Base-by-base conservation (phyloP, 192 early-diverging fungal species). In the Umbelopsis ramanniana region DNA sequence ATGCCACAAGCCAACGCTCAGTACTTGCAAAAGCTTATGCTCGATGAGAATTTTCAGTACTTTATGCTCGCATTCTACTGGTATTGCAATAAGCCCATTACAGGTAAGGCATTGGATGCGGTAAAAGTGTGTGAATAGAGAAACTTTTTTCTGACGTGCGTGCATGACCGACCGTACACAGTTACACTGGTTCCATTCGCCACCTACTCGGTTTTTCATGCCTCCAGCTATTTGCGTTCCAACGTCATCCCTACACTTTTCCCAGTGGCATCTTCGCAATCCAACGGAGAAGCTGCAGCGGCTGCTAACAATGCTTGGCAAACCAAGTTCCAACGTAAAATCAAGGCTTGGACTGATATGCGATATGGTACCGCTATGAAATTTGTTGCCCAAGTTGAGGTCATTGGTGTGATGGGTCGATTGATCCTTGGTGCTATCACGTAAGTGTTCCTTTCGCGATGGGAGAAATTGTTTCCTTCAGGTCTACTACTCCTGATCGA, bases 11-110 rank as follows among this genome's bases (percentile, higher is more conserved):
- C 89, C 12, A 86, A 82, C 52, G 78, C 74, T 37, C 81, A 79
- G 33, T 94, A 90, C 75, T 68, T 87, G 15, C 84, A 88, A 69
- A 76, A 75, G n/a, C 38, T 93, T 37, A 73, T 92, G 66, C 78
- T 78, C 52, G 92, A 95, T 76, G 93, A 95, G 73, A 93, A 95
- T 72, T 77, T 87, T 12, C 90, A 92, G 72, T 95, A 95, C 69
- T 77, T 93, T 11, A 52, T 90, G 45, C 75, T 93, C 50, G 87
- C 92, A 4, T 67, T 93, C 33, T 84, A 89, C 57, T 95, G 92
- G 92, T 83, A 81, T 52, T 78, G 84, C n/a, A 83, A 83, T n/a
- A 82, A 83, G 33, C 93, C 93, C 45, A 81, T 93, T 70, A 68
- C 82, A 52, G 89, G 93, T 95, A 81, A n/a, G 24, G 63, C 38